phyloP scores from a whole-genome alignment of 2,329 filamentous ascomycete species.

The Chaetomium sp. region DNA sequence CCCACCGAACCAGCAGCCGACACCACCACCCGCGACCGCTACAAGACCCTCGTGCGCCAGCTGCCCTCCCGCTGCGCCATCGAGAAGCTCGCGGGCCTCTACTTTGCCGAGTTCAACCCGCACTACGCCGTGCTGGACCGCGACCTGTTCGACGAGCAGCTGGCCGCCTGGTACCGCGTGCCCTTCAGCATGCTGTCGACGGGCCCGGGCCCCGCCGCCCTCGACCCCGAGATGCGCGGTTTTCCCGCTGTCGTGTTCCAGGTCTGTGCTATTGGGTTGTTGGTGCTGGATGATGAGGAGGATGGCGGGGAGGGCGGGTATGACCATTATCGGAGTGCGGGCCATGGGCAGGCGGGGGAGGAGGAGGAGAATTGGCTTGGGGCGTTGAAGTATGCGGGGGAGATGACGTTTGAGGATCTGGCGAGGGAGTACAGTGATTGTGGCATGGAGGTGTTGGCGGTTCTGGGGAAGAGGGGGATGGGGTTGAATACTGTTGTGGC shows the following conservation, averaged over 20 bases:
- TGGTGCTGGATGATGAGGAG: conserved; percentile 50
- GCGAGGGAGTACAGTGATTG: conserved; percentile 63
- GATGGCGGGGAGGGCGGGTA: not conserved
- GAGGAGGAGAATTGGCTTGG: conserved; percentile 44
- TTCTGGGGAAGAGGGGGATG: conserved; percentile 60
- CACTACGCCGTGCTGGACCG: conserved; percentile 60
- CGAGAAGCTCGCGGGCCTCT: conserved; percentile 57
- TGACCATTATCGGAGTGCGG: not conserved
- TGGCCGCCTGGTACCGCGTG: conserved; percentile 57
- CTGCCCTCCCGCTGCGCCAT: conserved; percentile 58
- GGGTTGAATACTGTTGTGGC: conserved; percentile 60
- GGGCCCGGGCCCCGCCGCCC: not conserved
- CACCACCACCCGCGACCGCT: conserved; percentile 49
- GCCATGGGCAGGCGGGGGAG: not conserved
- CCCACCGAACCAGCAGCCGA: not conserved
- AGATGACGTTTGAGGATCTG: conserved; percentile 63
- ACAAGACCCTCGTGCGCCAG: conserved; percentile 60
- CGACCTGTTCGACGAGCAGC: conserved; percentile 53
- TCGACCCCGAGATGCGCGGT: conserved; percentile 48
- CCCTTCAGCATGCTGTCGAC: conserved; percentile 51
- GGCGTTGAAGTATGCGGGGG: conserved; percentile 59
- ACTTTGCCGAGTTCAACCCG: conserved; percentile 61
- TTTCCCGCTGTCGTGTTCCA: conserved; percentile 65
- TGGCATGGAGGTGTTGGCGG: conserved; percentile 53
- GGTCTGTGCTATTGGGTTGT: conserved; percentile 56